phyloP scores from a whole-genome alignment of 805 yeast species.

The Suhomyces sp. region DNA sequence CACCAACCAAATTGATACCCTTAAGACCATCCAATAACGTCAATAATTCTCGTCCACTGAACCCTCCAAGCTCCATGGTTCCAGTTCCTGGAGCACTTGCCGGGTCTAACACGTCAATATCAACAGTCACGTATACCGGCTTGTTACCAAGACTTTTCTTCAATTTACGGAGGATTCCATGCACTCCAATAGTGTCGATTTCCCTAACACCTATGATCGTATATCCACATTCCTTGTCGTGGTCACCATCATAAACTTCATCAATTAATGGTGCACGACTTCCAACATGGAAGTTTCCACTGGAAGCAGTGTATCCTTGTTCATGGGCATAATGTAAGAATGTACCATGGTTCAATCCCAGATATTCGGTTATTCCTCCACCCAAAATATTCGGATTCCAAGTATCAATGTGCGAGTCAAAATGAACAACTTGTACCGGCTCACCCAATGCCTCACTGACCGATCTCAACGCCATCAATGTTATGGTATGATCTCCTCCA shows the following conservation, averaged over 20 bases:
- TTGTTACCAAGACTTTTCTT: slow-evolving; percentile 33
- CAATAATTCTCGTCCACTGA: slow-evolving; percentile 60
- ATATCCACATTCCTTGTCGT: slow-evolving; percentile 55
- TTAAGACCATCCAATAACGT: slow-evolving; percentile 58
- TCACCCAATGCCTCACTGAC: slow-evolving; percentile 50
- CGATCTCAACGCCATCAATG: slow-evolving; percentile 50
- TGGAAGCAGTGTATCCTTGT: slow-evolving; percentile 53
- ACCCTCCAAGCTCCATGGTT: slow-evolving; percentile 76
- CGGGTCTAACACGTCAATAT: slow-evolving; percentile 70
- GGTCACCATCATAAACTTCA: slow-evolving; percentile 32
- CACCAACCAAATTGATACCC: slow-evolving; percentile 64
- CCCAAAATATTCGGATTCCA: slow-evolving; percentile 66
- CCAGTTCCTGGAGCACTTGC: slow-evolving; percentile 78
- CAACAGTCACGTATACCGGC: slow-evolving; percentile 48
- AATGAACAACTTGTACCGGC: slow-evolving; percentile 53
- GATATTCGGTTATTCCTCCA: slow-evolving; percentile 60
- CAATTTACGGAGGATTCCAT: slow-evolving; percentile 37
- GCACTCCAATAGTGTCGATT: slow-evolving; percentile 40
- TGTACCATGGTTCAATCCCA: slow-evolving; percentile 65
- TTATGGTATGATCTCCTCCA: slow-evolving; percentile 64
- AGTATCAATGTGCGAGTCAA: slow-evolving; percentile 70
- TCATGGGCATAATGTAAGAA: slow-evolving; percentile 70
- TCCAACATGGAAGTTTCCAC: slow-evolving; percentile 59
- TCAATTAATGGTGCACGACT: slow-evolving; percentile 62
- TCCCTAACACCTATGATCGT: slow-evolving; percentile 46